Conservation (phyloP, 208 protist genomes). For the Tetramitus jugosus region DNA sequence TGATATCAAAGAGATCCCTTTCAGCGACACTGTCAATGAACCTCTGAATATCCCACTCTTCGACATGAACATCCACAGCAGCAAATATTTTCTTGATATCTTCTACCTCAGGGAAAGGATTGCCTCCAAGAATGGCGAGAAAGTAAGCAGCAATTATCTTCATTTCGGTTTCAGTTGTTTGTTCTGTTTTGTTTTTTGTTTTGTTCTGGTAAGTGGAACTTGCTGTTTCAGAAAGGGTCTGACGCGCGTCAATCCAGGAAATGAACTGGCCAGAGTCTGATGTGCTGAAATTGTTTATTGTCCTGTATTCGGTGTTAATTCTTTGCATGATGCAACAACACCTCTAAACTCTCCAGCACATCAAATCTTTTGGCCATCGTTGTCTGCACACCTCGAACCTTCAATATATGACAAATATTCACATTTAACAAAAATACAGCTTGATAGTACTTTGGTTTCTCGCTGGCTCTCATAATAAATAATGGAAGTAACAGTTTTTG, state of each 20-base stretch:
- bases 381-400: too few relatives aligned
- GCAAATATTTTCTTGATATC: slow-evolving; percentile 74
- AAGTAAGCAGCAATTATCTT: slow-evolving; percentile 83
- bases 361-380: too few relatives aligned
- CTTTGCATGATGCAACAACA: too few relatives aligned
- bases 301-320: too few relatives aligned
- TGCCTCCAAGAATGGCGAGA: slow-evolving; percentile 65
- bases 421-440: background rate
- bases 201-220: too few relatives aligned
- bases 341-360: too few relatives aligned
- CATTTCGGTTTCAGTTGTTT: slow-evolving; percentile 50
- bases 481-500: slow-evolving; percentile 6
- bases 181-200: too few relatives aligned
- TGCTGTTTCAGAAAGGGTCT: too few relatives aligned
- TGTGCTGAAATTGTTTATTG: too few relatives aligned
- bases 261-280: too few relatives aligned
- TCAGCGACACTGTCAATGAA: slow-evolving; percentile 49
- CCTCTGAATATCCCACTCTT: slow-evolving; percentile 32
- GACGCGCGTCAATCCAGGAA: too few relatives aligned
- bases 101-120: slow-evolving; percentile 55
- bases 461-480: background rate
- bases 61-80: slow-evolving; percentile 61
- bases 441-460: background rate
- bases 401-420: slow-evolving; percentile 12
- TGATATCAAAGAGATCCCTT: slow-evolving; percentile 74